Evolutionary conservation across 2,329 filamentous ascomycete genomes (phyloP).

Genomic region (Seiridium cupressi): DNA sequence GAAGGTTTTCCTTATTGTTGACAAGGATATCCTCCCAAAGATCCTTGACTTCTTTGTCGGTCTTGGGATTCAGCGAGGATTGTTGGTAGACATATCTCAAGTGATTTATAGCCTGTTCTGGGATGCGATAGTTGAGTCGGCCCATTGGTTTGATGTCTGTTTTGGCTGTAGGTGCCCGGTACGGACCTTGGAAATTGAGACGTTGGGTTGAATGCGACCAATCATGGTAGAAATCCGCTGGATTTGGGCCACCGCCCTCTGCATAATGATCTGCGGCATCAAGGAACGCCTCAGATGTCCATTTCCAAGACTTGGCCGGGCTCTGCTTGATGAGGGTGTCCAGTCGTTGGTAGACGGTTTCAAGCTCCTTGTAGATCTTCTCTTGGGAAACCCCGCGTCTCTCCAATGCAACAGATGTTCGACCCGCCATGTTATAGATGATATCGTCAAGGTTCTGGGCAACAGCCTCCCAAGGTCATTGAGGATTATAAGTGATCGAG

Average conservation of each 20-base stretch:
- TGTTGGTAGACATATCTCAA: no score
- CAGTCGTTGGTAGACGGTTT: background rate
- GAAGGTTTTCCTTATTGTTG: no score
- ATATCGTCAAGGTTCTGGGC: background rate
- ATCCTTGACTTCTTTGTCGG: no score
- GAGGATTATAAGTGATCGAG: no score
- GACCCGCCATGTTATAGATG: background rate
- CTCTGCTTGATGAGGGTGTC: background rate
- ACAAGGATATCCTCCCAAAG: no score
- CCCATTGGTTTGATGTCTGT: no score
- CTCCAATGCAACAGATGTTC: background rate
- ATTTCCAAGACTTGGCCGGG: background rate
- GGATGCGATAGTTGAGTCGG: no score
- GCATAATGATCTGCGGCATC: background rate
- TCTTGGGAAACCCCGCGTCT: background rate
- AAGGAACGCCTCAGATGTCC: background rate
- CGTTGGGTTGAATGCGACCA: background rate
- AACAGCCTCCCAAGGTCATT: background rate
- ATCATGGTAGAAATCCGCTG: background rate
- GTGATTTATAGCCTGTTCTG: no score
- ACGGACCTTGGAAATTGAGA: background rate
- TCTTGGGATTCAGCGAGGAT: no score
- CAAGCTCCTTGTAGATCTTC: background rate
- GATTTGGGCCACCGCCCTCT: background rate
- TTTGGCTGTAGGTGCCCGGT: no score